phyloP scores from a whole-genome alignment of 2,329 filamentous ascomycete species.

The Sphaerulina populicola region DNA sequence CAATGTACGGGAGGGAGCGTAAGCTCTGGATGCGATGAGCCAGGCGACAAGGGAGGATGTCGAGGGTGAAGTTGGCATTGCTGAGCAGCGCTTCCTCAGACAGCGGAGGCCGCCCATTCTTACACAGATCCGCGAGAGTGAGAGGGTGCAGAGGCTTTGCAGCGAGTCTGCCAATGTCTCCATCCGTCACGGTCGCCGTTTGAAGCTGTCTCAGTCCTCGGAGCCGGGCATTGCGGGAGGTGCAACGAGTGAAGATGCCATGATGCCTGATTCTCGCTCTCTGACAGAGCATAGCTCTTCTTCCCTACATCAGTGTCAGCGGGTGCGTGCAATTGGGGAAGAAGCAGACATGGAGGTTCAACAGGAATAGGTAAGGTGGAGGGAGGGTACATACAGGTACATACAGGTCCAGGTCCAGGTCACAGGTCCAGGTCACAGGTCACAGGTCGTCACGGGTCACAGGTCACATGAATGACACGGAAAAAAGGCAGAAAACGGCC shows the following conservation, averaged over 20 bases:
- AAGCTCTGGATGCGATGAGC: constrained; percentile 90
- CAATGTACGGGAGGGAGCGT: constrained; percentile 90
- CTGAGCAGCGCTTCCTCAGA: constrained; percentile 70
- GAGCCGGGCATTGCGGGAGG: not conserved
- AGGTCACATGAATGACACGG: too few relatives aligned
- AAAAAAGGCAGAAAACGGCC: too few relatives aligned
- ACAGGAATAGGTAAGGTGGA: too few relatives aligned
- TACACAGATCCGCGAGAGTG: constrained; percentile 80
- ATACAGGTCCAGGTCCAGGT: too few relatives aligned
- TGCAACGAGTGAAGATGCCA: constrained; percentile 5
- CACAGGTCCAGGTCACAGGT: too few relatives aligned
- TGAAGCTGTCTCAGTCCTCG: constrained; percentile 26
- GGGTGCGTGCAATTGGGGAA: constrained; percentile 7
- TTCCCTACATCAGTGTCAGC: too few relatives aligned
- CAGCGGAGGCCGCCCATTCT: constrained; percentile 78
- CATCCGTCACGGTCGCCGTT: constrained; percentile 49
- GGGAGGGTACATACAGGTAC: too few relatives aligned
- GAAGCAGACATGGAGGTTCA: too few relatives aligned
- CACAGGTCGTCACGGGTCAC: too few relatives aligned
- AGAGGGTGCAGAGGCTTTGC: constrained; percentile 69
- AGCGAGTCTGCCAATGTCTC: constrained; percentile 71
- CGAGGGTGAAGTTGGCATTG: constrained; percentile 92
- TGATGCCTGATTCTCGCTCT: constrained; percentile 24
- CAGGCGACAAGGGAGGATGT: constrained; percentile 80
- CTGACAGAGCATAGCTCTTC: constrained; percentile 24